phyloP scores from a whole-genome alignment of 1,139 yeast species.

The Scheffersomyces lignicola region DNA sequence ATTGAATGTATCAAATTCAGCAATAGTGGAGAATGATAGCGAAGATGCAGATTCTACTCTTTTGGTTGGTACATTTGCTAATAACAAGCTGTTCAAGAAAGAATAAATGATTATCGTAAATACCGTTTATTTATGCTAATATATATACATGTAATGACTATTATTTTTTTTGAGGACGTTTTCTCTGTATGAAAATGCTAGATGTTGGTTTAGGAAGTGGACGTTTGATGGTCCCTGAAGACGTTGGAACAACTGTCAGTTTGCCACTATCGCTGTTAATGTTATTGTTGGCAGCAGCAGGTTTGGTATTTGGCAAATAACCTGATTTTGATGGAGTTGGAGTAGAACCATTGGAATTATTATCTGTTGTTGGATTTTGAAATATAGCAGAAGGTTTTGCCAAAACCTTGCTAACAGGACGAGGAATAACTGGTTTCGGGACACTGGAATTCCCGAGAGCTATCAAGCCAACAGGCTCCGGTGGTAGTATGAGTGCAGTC shows the following conservation, averaged over 20 bases:
- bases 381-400: too few species aligned
- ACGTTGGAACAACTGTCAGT: slow-evolving; percentile 14
- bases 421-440: too few species aligned
- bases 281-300: too few species aligned
- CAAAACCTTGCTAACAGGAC: too few species aligned
- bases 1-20: too few species aligned
- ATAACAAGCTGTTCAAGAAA: slow-evolving; percentile 1
- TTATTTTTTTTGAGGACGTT: slow-evolving; percentile 9
- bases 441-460: too few species aligned
- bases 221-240: slow-evolving; percentile 18
- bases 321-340: slow-evolving; percentile 6
- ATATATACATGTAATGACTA: not conserved
- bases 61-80: not conserved
- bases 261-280: not conserved
- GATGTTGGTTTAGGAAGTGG: slow-evolving; percentile 13
- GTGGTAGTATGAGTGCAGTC: too few species aligned
- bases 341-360: too few species aligned
- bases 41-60: not conserved
- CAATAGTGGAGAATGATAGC: too few species aligned
- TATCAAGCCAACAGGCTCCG: too few species aligned
- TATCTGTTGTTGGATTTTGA: too few species aligned
- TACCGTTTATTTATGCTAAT: slow-evolving; percentile 1
- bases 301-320: slow-evolving; percentile 4
- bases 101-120: not conserved
- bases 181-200: slow-evolving; percentile 19